phyloP scores from a whole-genome alignment of 352 stramenopile genomes.

The Peronospora belbahrii region DNA sequence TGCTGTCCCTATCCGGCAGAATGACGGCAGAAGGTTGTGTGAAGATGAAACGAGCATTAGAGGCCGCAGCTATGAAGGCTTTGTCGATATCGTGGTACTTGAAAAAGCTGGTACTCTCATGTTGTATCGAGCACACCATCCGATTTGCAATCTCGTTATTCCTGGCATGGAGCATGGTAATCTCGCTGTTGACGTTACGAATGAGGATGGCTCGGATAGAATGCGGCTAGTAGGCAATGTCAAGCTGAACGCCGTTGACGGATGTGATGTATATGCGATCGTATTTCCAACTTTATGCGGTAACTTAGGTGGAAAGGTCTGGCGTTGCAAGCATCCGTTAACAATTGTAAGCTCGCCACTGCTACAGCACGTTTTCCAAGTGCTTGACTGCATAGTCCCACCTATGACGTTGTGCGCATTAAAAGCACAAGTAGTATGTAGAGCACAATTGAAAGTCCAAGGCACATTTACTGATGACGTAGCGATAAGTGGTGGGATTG shows the following conservation, averaged over 20 bases:
- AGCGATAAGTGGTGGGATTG: slow-evolving; percentile 4
- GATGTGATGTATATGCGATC: slow-evolving; percentile 26
- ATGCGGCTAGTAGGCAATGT: slow-evolving; percentile 9
- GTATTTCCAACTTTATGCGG: slow-evolving; percentile 11
- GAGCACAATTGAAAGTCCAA: slow-evolving; percentile 14
- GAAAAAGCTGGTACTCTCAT: slow-evolving; percentile 21
- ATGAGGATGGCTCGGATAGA: background rate
- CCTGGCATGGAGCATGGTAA: background rate
- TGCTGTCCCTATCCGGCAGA: slow-evolving; percentile 28
- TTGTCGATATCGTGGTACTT: slow-evolving; percentile 39
- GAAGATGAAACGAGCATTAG: background rate
- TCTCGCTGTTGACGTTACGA: background rate
- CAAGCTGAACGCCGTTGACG: slow-evolving; percentile 24
- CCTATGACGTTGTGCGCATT: slow-evolving; percentile 6
- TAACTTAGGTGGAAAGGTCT: slow-evolving; percentile 19
- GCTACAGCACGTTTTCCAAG: slow-evolving; percentile 27
- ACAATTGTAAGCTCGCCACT: slow-evolving; percentile 24
- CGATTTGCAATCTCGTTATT: slow-evolving; percentile 29
- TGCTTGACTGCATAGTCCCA: slow-evolving; percentile 27
- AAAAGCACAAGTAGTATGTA: slow-evolving; percentile 18
- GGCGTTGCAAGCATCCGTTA: slow-evolving; percentile 38
- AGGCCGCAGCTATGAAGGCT: background rate
- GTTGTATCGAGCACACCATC: slow-evolving; percentile 27
- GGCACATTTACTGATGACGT: background rate
- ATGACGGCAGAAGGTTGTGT: background rate